phyloP scores from a whole-genome alignment of 345 rosid genomes.

The Brassica nigra region DNA sequence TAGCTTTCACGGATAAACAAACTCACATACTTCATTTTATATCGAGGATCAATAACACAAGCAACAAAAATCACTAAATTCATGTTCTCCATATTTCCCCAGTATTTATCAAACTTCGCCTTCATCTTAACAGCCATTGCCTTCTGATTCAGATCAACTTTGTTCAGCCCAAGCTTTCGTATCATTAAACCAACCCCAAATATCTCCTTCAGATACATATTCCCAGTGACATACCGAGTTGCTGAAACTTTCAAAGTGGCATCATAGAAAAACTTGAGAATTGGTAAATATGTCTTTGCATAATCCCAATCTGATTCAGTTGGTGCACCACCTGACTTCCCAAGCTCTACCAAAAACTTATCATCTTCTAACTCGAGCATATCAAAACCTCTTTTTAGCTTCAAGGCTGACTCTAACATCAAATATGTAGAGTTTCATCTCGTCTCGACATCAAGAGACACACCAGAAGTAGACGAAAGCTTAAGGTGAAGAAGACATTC shows the following conservation, averaged over 20 bases:
- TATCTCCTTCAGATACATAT: not conserved
- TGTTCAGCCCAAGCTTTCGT: not conserved
- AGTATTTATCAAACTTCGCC: not conserved
- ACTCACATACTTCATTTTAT: not conserved
- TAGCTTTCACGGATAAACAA: not conserved
- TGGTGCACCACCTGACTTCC: not conserved
- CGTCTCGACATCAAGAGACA: not conserved
- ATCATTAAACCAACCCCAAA: slow-evolving; percentile 7
- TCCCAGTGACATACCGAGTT: not conserved
- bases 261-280: slow-evolving; percentile 12
- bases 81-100: not conserved
- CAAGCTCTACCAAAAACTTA: not conserved
- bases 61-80: not conserved
- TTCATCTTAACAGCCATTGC: not conserved
- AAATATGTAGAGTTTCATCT: not conserved
- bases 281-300: not conserved
- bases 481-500: not conserved
- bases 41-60: not conserved
- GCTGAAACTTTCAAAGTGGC: not conserved
- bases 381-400: not conserved
- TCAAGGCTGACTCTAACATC: not conserved
- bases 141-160: not conserved
- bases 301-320: not conserved
- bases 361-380: slow-evolving; percentile 15
- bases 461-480: not conserved